These are phyloP conservation scores for Aegilops umbellulata DNA, from an alignment of 176 grass and related monocot genomes.

Conservation along the genomic window DNA sequence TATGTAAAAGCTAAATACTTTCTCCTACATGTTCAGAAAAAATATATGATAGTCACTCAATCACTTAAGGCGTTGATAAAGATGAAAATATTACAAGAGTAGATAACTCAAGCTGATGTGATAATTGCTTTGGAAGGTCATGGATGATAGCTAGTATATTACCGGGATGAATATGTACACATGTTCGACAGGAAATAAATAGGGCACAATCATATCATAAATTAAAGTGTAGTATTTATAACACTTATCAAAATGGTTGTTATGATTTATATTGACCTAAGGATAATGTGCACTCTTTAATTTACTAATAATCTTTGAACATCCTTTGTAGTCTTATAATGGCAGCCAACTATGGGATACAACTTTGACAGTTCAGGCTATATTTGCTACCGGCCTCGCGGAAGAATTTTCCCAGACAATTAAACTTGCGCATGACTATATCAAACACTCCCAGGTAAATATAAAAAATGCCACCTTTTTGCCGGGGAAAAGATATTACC, in stretches of 20 bases:
- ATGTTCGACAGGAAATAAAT: no score
- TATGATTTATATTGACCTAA: neutral
- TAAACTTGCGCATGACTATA: neutral
- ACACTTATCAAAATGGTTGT: neutral
- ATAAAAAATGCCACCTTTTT: neutral
- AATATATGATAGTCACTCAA: no score
- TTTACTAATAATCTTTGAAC: neutral
- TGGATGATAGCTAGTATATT: no score
- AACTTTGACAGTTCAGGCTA: neutral
- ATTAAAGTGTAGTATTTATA: neutral
- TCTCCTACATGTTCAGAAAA: no score
- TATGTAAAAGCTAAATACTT: no score
- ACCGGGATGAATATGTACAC: no score
- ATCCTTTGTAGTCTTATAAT: neutral
- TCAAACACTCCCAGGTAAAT: neutral
- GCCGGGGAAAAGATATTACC: no score
- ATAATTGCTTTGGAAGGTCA: no score
- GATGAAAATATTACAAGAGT: no score
- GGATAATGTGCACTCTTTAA: neutral
- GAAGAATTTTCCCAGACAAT: neutral
- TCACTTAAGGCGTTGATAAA: no score
- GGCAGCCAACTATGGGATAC: slow-evolving; percentile 5
- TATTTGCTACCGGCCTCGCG: neutral
- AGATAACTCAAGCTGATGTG: no score
- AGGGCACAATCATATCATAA: no score